Conservation (phyloP, 1,139 yeast genomes). For the Yamadazyma atmosphaerica region DNA sequence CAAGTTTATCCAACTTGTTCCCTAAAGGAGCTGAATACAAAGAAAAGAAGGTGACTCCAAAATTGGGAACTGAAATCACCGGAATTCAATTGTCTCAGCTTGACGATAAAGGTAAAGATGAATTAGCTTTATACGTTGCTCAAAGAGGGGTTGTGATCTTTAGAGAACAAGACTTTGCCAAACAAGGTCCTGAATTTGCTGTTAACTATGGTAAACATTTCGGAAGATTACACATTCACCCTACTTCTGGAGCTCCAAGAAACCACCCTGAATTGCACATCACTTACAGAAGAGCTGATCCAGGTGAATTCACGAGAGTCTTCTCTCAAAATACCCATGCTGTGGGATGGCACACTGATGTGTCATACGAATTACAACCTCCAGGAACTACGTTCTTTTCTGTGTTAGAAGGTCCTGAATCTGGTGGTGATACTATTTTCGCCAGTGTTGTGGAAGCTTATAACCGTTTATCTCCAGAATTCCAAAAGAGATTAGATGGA, state of each 20-base stretch:
- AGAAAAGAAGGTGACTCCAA: constrained; percentile 49
- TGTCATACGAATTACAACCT: constrained; percentile 64
- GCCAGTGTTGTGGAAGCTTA: constrained; percentile 59
- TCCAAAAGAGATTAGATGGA: constrained; percentile 53
- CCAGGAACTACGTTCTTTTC: constrained; percentile 61
- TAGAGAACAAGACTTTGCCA: constrained; percentile 59
- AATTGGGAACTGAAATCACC: constrained; percentile 58
- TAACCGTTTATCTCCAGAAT: constrained; percentile 58
- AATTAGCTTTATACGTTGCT: constrained; percentile 58
- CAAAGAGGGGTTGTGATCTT: constrained; percentile 66
- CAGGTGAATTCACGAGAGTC: constrained; percentile 24
- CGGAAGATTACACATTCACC: constrained; percentile 70
- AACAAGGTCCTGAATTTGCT: constrained; percentile 50
- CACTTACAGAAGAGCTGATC: constrained; percentile 53
- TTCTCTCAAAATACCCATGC: constrained; percentile 34
- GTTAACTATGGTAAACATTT: constrained; percentile 55
- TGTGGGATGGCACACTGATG: constrained; percentile 62
- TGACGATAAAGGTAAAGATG: constrained; percentile 51
- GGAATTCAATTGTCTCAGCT: constrained; percentile 57
- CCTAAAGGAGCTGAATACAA: constrained; percentile 26
- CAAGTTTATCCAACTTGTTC: constrained; percentile 46
- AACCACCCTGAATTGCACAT: constrained; percentile 57
- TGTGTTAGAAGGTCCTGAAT: constrained; percentile 55
- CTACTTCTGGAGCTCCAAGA: constrained; percentile 65
- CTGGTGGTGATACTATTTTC: constrained; percentile 71